Evolutionary conservation across 768 basidiomycete genomes (phyloP).

Genomic region (Serendipita sp.): DNA sequence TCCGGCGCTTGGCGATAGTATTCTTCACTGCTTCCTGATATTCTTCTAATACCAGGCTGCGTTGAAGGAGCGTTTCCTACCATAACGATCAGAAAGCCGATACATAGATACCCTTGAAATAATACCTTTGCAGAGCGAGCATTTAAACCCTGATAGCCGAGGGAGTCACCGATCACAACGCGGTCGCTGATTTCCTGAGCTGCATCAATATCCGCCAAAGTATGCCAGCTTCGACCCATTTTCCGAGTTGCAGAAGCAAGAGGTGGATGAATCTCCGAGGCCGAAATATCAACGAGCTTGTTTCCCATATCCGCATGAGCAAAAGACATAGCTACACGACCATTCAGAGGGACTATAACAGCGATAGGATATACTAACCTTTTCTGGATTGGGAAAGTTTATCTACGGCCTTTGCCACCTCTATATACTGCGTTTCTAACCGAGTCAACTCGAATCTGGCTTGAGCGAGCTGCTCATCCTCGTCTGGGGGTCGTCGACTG

Average conservation of each 20-base stretch:
- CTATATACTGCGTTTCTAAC: slow-evolving; percentile 82
- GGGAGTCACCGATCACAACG: slow-evolving; percentile 85
- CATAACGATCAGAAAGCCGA: neutral
- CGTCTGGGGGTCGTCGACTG: slow-evolving; percentile 69
- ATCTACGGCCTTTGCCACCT: slow-evolving; percentile 81
- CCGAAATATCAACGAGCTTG: slow-evolving; percentile 74
- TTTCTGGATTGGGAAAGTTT: slow-evolving; percentile 66
- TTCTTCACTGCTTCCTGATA: slow-evolving; percentile 86
- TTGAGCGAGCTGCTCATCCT: slow-evolving; percentile 81
- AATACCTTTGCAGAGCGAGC: slow-evolving; percentile 75
- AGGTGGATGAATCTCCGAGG: slow-evolving; percentile 74
- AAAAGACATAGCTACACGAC: slow-evolving; percentile 47
- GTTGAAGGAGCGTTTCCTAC: slow-evolving; percentile 68
- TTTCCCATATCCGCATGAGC: slow-evolving; percentile 86
- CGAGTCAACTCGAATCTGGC: slow-evolving; percentile 86
- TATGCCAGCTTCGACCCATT: slow-evolving; percentile 75
- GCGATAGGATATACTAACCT: slow-evolving; percentile 27
- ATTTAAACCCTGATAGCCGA: slow-evolving; percentile 93
- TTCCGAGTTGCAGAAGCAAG: slow-evolving; percentile 73
- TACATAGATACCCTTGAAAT: neutral
- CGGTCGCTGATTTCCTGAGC: slow-evolving; percentile 89
- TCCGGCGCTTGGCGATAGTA: slow-evolving; percentile 80
- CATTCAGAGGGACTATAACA: neutral
- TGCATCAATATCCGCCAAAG: slow-evolving; percentile 71
- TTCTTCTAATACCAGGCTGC: slow-evolving; percentile 83